A percentile compares a stretch with the other conserved stretches of the same genome.
Conservation (phyloP, 768 basidiomycete species). For the Amanita thiersii region DNA sequence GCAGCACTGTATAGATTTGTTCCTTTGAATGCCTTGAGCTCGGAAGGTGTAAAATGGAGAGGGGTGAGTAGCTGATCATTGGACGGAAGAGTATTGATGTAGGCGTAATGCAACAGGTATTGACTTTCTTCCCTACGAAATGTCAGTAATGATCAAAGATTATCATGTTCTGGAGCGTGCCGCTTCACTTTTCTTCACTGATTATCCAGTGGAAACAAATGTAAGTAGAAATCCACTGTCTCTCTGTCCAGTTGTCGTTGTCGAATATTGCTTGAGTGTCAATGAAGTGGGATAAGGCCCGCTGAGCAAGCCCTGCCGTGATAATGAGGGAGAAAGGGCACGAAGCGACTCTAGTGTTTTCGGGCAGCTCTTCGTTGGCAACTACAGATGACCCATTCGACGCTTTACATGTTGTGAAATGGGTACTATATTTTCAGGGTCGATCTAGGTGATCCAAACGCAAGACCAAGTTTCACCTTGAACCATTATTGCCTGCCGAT, state of each 20-base stretch:
- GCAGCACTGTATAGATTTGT: constrained; percentile 80
- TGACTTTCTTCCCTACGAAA: constrained; percentile 12
- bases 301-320: constrained; percentile 40
- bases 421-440: not conserved
- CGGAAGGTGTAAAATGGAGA: constrained; percentile 56
- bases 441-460: constrained; percentile 3
- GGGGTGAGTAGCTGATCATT: constrained; percentile 55
- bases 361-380: constrained; percentile 37
- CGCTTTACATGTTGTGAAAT: constrained; percentile 13
- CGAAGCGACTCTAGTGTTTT: constrained; percentile 49
- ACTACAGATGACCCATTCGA: constrained; percentile 41
- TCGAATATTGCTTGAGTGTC: constrained; percentile 13
- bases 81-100: constrained; percentile 61
- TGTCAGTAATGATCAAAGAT: not conserved
- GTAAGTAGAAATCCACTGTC: constrained; percentile 65
- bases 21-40: constrained; percentile 62
- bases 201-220: constrained; percentile 56
- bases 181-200: constrained; percentile 27
- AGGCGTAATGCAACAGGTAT: constrained; percentile 42
- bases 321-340: constrained; percentile 64
- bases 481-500: constrained; percentile 1
- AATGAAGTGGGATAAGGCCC: constrained; percentile 35
- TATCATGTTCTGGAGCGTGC: constrained; percentile 1
- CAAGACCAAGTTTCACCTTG: not conserved
- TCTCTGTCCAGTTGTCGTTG: constrained; percentile 42